Evolutionary conservation across 306 rosid genomes (phyloP).

Genomic region (Bauhinia variegata): DNA sequence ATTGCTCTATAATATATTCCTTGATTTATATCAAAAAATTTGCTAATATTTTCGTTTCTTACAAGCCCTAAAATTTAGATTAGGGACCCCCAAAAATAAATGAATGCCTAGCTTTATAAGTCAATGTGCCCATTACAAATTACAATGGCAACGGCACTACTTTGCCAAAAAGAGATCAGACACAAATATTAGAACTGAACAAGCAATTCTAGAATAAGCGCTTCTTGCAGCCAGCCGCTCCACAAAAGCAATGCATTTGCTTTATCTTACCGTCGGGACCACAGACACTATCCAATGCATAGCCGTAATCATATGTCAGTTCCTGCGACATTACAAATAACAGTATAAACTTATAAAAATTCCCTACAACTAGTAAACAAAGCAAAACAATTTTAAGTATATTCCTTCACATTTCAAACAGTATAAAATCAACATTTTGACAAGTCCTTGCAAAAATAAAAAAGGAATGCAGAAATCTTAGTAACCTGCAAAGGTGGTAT

Average conservation of each 20-base stretch:
- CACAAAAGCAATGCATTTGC: slow-evolving; percentile 85
- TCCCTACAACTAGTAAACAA: too few species aligned
- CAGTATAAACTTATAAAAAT: too few species aligned
- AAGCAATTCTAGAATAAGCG: slow-evolving; percentile 62
- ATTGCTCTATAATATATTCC: slow-evolving; percentile 2
- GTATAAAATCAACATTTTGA: not conserved
- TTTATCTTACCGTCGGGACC: slow-evolving; percentile 76
- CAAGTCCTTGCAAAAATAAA: too few species aligned
- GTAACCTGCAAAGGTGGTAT: slow-evolving; percentile 98
- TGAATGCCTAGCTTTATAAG: too few species aligned
- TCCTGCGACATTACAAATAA: too few species aligned
- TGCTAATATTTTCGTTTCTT: slow-evolving; percentile 1
- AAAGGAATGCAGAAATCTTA: too few species aligned
- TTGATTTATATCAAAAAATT: slow-evolving; percentile 36
- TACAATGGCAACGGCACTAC: not conserved
- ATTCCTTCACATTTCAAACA: not conserved
- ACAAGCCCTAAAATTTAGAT: not conserved
- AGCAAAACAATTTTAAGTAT: not conserved
- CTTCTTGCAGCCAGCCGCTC: slow-evolving; percentile 78
- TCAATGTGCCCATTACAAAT: too few species aligned
- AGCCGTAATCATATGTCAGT: slow-evolving; percentile 91
- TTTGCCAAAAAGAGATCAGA: too few species aligned
- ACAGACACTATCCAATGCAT: slow-evolving; percentile 81
- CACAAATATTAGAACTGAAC: too few species aligned
- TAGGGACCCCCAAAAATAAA: too few species aligned